phyloP scores from a whole-genome alignment of 441 rosid genomes.

The Populus hybrid region DNA sequence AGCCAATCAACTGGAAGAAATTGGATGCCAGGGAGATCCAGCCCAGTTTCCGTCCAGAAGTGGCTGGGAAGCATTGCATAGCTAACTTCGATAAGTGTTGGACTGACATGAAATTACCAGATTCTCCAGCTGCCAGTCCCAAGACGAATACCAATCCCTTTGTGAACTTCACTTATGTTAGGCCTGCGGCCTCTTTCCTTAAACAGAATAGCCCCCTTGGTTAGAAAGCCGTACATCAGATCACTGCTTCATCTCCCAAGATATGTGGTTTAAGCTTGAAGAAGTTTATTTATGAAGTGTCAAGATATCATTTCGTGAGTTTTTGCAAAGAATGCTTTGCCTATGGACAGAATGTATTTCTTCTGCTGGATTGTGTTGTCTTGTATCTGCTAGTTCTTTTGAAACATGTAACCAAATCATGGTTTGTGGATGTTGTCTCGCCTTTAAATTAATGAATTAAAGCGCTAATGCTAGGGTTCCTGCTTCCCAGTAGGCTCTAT shows the following conservation, averaged over 20 bases:
- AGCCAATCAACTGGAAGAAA: conserved; percentile 81
- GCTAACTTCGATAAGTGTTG: conserved; percentile 84
- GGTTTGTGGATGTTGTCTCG: not conserved
- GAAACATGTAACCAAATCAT: not conserved
- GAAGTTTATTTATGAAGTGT: not conserved
- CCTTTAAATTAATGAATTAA: too few species aligned
- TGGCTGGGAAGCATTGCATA: conserved; percentile 72
- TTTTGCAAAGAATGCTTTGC: not conserved
- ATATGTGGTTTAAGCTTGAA: not conserved
- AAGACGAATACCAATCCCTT: conserved; percentile 59
- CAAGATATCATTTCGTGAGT: not conserved
- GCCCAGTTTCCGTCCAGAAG: conserved; percentile 80
- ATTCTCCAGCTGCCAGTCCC: conserved; percentile 87
- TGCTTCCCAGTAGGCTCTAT: not conserved
- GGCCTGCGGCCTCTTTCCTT: conserved; percentile 68
- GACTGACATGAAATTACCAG: conserved; percentile 78
- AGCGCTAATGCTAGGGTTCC: not conserved
- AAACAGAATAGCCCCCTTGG: conserved; percentile 25
- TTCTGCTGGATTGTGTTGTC: not conserved
- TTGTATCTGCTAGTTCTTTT: not conserved
- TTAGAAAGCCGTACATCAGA: not conserved
- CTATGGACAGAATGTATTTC: not conserved
- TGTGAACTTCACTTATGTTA: conserved; percentile 59
- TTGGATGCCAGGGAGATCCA: conserved; percentile 62
- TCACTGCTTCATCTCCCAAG: not conserved